Conservation (phyloP, 2,329 filamentous ascomycete genomes). For the Trichoderma hamatum region DNA sequence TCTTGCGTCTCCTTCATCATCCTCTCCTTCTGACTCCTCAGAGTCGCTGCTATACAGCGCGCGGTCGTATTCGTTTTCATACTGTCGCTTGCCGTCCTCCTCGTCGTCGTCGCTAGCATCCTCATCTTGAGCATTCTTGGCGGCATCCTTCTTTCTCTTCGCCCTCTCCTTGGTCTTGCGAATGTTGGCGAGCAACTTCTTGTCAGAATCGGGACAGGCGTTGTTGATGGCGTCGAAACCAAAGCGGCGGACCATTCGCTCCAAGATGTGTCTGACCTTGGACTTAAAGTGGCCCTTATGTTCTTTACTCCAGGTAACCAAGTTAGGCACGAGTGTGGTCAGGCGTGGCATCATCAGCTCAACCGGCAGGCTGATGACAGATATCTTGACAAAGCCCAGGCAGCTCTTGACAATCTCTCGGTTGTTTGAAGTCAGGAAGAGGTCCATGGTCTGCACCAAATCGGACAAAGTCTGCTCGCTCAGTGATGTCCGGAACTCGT, state of each 20-base stretch:
- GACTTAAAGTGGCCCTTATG: constrained; percentile 96
- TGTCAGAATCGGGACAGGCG: constrained; percentile 81
- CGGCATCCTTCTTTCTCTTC: constrained; percentile 83
- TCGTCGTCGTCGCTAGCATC: constrained; percentile 58
- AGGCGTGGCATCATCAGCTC: constrained; percentile 79
- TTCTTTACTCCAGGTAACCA: constrained; percentile 96
- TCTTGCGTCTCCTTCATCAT: constrained; percentile 57
- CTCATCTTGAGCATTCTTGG: constrained; percentile 60
- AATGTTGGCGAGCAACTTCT: constrained; percentile 90
- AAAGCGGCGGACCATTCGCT: constrained; percentile 90
- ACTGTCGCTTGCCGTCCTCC: constrained; percentile 58
- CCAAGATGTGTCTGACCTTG: constrained; percentile 97
- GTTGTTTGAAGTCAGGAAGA: constrained; percentile 95
- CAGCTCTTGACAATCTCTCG: constrained; percentile 95
- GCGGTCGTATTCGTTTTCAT: constrained; percentile 93
- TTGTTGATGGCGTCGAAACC: constrained; percentile 79
- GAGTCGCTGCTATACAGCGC: constrained; percentile 86
- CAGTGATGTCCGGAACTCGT: constrained; percentile 79
- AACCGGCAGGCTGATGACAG: constrained; percentile 80
- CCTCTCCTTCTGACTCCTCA: constrained; percentile 55
- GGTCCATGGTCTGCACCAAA: constrained; percentile 89
- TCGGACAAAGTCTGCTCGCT: constrained; percentile 73
- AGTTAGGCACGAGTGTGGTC: constrained; percentile 76
- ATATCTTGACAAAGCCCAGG: constrained; percentile 95
- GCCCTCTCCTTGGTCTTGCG: constrained; percentile 90